These are phyloP conservation scores for Solanum appendiculatum DNA, from an alignment of 257 asterid genomes.

Conservation along the genomic window DNA sequence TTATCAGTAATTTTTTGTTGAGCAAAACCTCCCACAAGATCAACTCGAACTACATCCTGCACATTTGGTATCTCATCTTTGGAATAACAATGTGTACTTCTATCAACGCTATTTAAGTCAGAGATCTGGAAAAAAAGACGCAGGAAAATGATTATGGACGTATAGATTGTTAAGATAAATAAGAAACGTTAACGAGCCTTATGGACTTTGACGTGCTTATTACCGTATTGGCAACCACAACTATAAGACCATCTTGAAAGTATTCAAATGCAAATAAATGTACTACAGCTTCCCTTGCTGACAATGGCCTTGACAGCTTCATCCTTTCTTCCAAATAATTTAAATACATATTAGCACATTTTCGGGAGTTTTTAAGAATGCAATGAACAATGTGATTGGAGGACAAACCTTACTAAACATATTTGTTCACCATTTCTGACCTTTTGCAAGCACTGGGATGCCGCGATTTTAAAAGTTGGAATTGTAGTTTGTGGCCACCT, in stretches of 20 bases:
- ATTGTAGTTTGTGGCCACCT: slow-evolving; percentile 90
- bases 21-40: slow-evolving; percentile 79
- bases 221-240: slow-evolving; percentile 79
- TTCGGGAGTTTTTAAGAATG: neutral
- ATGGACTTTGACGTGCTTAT: slow-evolving; percentile 11
- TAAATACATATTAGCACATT: slow-evolving; percentile 23
- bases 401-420: slow-evolving; percentile 68
- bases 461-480: slow-evolving; percentile 58
- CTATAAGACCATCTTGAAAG: slow-evolving; percentile 63
- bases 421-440: slow-evolving; percentile 70
- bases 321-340: slow-evolving; percentile 75
- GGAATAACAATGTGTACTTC: slow-evolving; percentile 56
- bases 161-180: neutral
- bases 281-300: slow-evolving; percentile 67
- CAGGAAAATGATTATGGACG: neutral
- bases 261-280: slow-evolving; percentile 65
- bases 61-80: slow-evolving; percentile 55
- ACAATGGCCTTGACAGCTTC: slow-evolving; percentile 91
- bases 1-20: slow-evolving; percentile 51
- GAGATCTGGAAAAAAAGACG: slow-evolving; percentile 45
- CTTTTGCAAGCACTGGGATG: slow-evolving; percentile 48
- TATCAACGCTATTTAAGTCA: slow-evolving; percentile 44
- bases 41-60: slow-evolving; percentile 68
- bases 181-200: neutral
- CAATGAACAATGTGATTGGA: neutral